Evolutionary conservation across 371 early-diverging fungal species (phyloP), one percentile per base, ranked within the genome.

Genomic region (Mortierella sp.): DNA sequence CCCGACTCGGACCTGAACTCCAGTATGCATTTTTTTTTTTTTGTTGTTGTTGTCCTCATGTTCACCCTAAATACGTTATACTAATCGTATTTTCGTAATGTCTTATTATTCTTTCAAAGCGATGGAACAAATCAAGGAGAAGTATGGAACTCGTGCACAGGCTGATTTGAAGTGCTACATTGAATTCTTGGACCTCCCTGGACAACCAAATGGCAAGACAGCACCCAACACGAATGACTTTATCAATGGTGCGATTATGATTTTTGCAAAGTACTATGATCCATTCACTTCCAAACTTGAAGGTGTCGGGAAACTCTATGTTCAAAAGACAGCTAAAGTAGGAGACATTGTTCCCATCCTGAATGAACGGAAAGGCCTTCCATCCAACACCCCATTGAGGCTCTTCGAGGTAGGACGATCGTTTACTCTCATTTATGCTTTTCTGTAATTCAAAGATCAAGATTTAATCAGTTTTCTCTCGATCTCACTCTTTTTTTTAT

Each of bases 211-310:
- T 34, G 56, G 55, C 42, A 74, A 83, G 67, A 28, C 35, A 23
- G 43, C 53, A 45, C 74, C 66, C 40, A 61, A 84, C 40, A 72
- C 86, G 29, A 64, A 61, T 22, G 74, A 82, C 8, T 49, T 82
- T 45, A 76, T 73, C 59, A 76, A 83, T 12, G 87, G 85, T 55
- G 73, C 73, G 62, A 71, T 87, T 22, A 83, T 92, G 79, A 74
- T 96, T 22, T 96, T 95, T 74, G 61, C 94, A 43, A 97, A 97
- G 84, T 96, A 93, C 83, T 97, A 91, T 83, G 94, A 97, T 66
- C 91, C 93, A 0, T 72, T 83, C 28, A 77, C 85, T 34, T 85
- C 87, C 40, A 86, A 74, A 32, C 83, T 97, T 64, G 85, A 87
- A 55, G 92, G 91, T 31, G 68, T 93, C 31, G 93, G 93, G 43